These are phyloP conservation scores for Rozella allomycis DNA, from an alignment of 371 early-diverging fungal species.

Conservation along the genomic window DNA sequence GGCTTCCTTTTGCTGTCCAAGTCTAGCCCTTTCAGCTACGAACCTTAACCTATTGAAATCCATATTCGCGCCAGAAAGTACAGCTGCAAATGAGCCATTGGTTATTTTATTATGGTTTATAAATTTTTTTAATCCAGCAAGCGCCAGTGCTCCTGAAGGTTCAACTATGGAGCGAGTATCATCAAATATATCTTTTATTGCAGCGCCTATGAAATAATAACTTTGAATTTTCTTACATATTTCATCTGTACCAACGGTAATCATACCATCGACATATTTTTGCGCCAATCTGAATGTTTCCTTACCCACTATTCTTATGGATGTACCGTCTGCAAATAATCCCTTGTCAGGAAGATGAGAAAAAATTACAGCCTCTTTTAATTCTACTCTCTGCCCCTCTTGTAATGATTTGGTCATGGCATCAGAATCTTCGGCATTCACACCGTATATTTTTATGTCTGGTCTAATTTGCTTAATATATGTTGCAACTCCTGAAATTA, in stretches of 20 bases:
- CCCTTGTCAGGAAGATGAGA: constrained; percentile 56
- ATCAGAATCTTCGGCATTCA: constrained; percentile 70
- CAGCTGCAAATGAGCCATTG: constrained; percentile 38
- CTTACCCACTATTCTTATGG: constrained; percentile 69
- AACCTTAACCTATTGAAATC: constrained; percentile 88
- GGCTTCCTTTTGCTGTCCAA: constrained; percentile 73
- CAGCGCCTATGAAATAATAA: no score
- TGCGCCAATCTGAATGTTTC: constrained; percentile 58
- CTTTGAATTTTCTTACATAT: no score
- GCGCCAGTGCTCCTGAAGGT: constrained; percentile 73
- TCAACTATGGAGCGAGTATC: constrained; percentile 83
- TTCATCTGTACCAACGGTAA: constrained; percentile 79
- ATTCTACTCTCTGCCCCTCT: constrained; percentile 27
- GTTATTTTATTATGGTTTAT: constrained; percentile 9
- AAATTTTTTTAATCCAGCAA: constrained; percentile 75
- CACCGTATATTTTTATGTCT: constrained; percentile 59
- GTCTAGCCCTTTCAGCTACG: constrained; percentile 75
- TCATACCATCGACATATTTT: constrained; percentile 39
- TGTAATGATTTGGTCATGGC: constrained; percentile 63
- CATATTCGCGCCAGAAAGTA: constrained; percentile 86
- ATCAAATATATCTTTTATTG: constrained; percentile 91
- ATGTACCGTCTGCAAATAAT: constrained; percentile 88
- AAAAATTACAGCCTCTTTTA: no score
- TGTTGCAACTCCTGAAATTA: constrained; percentile 68
- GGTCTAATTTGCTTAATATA: constrained; percentile 75